Evolutionary conservation across 1,139 yeast species (phyloP), one percentile per base, ranked within the genome.

Genomic region (Geotrichum carabidarum): DNA sequence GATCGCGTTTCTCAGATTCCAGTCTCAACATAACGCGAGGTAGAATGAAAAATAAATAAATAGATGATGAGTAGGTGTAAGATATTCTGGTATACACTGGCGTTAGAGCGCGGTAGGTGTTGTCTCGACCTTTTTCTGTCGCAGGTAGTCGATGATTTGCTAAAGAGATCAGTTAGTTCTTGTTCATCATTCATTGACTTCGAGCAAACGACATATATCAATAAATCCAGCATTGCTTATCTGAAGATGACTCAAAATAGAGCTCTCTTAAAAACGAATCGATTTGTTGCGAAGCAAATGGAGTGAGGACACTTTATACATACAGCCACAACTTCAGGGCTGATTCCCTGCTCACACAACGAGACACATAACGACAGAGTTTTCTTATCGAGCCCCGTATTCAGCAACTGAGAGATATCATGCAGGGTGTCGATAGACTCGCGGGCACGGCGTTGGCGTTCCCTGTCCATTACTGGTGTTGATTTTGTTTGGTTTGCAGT

Each of bases 371-470:
- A 51, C 2, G 58, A 58, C 34, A 70, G 48, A 1, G 67, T 61
- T 30, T 63, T 62, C 38, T 46, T 55, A 36, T 61, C 63, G 18
- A 70, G 51, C 4, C 64, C 64, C 0, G 72, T 64, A 43, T 65
- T 64, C 7, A 70, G 59, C 11, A 70, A 51, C 54, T 62, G 62
- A 2, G 71, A 63, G 2, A 70, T 58, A 41, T 68, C 71, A 38
- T 57, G 44, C 8, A 70, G 54, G 3, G 55, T 55, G 42, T 62
- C 64, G 41, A 62, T 48, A 4, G 63, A 62, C 11, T 60, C 60
- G 40, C 55, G 57, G 31, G 53, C 51, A 2, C 51, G 51, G n/a
- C 51, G 45, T 34, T 34, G 37, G 37, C 37, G 37, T 11, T 34
- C 37, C 14, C 37, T 34, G 14, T 34, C 37, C 37, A 34, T 34